Percentiles rank a stretch among this genome's conserved stretches.
These are phyloP conservation scores for Durio zibethinus DNA, from an alignment of 345 rosid genomes.

Conservation along the genomic window DNA sequence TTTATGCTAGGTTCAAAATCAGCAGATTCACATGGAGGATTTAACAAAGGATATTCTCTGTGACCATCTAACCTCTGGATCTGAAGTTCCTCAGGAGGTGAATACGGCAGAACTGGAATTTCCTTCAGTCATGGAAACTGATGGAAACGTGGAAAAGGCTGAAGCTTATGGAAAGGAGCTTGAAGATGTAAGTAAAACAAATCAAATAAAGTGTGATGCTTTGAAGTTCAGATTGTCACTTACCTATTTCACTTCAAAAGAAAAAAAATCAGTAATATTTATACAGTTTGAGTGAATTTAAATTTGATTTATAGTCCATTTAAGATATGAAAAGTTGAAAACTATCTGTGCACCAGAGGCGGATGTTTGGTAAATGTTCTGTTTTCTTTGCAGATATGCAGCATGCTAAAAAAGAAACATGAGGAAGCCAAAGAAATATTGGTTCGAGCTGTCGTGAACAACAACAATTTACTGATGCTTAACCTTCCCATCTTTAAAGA, in stretches of 20 bases:
- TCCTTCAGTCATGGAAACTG: slow-evolving; percentile 36
- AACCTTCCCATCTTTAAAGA: slow-evolving; percentile 73
- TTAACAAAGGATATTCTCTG: slow-evolving; percentile 17
- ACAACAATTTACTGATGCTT: slow-evolving; percentile 73
- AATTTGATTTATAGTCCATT: not conserved
- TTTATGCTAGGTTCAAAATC: slow-evolving; percentile 38
- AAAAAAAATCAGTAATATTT: not conserved
- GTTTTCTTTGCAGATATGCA: slow-evolving; percentile 56
- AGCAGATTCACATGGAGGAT: slow-evolving; percentile 26
- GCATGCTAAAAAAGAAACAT: slow-evolving; percentile 72
- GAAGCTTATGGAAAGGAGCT: slow-evolving; percentile 80
- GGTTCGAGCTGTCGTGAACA: slow-evolving; percentile 81
- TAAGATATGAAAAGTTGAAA: not conserved
- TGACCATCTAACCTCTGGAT: slow-evolving; percentile 25
- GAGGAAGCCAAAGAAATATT: slow-evolving; percentile 82
- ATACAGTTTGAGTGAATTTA: not conserved
- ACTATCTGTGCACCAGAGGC: not conserved
- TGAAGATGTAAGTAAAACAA: slow-evolving; percentile 59
- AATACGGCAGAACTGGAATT: slow-evolving; percentile 41
- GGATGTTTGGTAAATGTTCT: not conserved
- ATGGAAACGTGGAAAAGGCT: slow-evolving; percentile 60
- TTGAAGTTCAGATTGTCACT: not conserved
- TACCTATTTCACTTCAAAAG: not conserved
- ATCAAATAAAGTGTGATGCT: not conserved
- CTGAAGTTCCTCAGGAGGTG: slow-evolving; percentile 30